Conservation (phyloP, 495 filamentous ascomycete species). For the Aspergillus diversus region DNA sequence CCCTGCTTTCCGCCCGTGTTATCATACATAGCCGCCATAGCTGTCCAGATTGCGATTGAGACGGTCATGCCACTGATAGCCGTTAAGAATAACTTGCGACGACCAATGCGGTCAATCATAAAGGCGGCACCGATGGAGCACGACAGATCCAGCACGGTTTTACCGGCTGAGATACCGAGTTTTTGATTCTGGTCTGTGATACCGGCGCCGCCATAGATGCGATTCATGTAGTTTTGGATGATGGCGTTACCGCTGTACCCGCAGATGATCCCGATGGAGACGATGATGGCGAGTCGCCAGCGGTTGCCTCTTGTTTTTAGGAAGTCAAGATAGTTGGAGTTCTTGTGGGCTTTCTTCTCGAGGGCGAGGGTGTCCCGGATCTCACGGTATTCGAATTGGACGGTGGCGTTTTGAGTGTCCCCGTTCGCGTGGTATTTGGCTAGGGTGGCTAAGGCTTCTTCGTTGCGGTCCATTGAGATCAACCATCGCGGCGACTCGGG, state of each 20-base stretch:
- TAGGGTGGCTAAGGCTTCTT: conserved; percentile 40
- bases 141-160: not conserved
- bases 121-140: not conserved
- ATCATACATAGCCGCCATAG: not conserved
- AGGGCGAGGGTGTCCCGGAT: conserved; percentile 32
- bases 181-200: not conserved
- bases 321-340: conserved; percentile 50
- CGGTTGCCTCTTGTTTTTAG: conserved; percentile 67
- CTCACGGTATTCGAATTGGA: conserved; percentile 32
- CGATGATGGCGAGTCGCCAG: conserved; percentile 52
- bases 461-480: conserved; percentile 36
- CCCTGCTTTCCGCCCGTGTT: not conserved
- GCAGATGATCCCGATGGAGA: not conserved
- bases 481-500: conserved; percentile 35
- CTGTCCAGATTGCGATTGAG: not conserved
- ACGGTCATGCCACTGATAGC: not conserved
- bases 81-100: not conserved
- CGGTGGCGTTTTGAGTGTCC: conserved; percentile 21
- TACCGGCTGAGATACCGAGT: not conserved
- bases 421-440: conserved; percentile 37
- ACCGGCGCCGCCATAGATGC: not conserved
- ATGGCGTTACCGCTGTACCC: conserved; percentile 2
- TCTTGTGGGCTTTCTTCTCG: conserved; percentile 31
- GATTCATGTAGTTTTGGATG: not conserved
- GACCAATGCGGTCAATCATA: not conserved